phyloP scores from a whole-genome alignment of 306 rosid species.

The Lupinus albus region DNA sequence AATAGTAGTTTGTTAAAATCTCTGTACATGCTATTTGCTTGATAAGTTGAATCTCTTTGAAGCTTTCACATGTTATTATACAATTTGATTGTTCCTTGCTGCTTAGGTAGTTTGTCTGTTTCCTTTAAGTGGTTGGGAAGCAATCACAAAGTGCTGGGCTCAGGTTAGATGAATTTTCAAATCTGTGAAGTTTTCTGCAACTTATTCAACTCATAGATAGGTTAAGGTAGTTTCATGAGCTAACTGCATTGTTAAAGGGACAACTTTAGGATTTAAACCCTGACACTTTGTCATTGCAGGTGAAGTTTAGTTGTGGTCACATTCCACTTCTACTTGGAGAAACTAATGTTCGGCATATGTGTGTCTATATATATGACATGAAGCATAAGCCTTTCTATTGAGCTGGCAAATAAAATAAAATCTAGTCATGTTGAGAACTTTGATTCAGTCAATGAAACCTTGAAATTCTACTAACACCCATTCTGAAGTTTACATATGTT shows the following conservation, averaged over 20 bases:
- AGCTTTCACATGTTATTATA: constrained; percentile 14
- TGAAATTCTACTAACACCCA: background rate
- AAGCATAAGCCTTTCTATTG: background rate
- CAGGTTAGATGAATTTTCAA: background rate
- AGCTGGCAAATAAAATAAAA: background rate
- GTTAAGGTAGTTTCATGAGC: background rate
- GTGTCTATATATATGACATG: too few relatives aligned
- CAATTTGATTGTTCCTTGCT: constrained; percentile 32
- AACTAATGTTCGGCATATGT: too few relatives aligned
- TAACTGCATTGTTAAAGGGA: constrained; percentile 1
- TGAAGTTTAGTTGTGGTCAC: too few relatives aligned
- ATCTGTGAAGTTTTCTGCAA: background rate
- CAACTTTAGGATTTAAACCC: too few relatives aligned
- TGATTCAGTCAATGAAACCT: constrained; percentile 10
- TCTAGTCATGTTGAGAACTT: background rate
- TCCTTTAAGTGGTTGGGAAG: background rate
- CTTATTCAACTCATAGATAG: background rate
- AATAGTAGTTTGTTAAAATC: constrained; percentile 42
- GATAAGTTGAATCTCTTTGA: constrained; percentile 41
- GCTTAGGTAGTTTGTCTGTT: constrained; percentile 7
- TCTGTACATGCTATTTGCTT: constrained; percentile 40
- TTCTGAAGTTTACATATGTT: background rate
- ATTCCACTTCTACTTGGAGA: too few relatives aligned
- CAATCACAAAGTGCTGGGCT: constrained; percentile 15
- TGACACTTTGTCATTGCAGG: too few relatives aligned